Evolutionary conservation across 2,329 filamentous ascomycete genomes (phyloP).

Genomic region (Cryphonectria japonica): DNA sequence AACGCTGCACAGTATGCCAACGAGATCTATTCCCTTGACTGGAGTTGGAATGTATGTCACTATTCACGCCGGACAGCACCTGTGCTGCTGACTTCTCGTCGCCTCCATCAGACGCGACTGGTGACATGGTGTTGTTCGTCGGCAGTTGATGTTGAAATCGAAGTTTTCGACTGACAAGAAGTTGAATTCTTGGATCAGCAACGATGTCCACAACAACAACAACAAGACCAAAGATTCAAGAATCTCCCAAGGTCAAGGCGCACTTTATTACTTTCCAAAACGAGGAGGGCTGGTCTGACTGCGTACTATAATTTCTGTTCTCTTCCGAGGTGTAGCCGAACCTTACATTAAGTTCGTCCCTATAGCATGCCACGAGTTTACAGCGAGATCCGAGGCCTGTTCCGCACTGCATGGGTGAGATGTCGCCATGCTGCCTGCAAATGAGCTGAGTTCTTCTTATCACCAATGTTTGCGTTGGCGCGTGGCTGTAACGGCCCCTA

Average conservation of each 20-base stretch:
- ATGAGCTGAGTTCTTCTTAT: constrained; percentile 13
- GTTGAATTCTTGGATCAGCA: not conserved
- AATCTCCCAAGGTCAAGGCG: not conserved
- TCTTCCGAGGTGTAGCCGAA: not conserved
- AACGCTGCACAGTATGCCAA: constrained; percentile 32
- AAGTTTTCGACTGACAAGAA: not conserved
- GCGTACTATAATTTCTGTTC: not conserved
- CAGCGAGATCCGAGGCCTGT: not conserved
- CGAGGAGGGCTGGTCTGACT: not conserved
- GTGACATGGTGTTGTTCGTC: not conserved
- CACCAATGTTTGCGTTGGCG: not conserved
- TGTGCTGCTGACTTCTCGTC: constrained; percentile 1
- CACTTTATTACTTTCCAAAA: not conserved
- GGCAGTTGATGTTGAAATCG: not conserved
- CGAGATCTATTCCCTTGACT: not conserved
- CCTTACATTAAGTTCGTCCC: not conserved
- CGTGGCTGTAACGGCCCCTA: not conserved
- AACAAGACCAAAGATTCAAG: not conserved
- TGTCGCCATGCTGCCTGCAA: constrained; percentile 14
- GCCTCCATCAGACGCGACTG: not conserved
- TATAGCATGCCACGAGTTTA: not conserved
- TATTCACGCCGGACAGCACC: constrained; percentile 1
- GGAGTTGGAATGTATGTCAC: not conserved
- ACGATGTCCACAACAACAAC: not conserved
- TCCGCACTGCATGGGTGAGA: constrained; percentile 3